Conservation (phyloP, 176 grass and related monocot genomes). For the Avena eriantha region DNA sequence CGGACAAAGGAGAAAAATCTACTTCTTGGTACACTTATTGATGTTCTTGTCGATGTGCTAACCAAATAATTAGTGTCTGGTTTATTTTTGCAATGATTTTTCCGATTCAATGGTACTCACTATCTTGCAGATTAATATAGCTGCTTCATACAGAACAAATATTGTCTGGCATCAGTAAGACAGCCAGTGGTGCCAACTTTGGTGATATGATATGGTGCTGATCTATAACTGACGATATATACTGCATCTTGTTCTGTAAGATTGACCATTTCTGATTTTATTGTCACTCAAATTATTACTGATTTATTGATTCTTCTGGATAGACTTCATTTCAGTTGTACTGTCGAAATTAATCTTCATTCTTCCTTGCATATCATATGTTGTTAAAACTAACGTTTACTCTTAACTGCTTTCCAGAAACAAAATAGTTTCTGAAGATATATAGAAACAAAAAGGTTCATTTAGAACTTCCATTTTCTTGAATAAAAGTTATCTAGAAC, state of each 20-base stretch:
- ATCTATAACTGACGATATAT: constrained; percentile 25
- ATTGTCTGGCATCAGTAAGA: constrained; percentile 19
- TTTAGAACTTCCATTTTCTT: constrained; percentile 7
- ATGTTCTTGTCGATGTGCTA: constrained; percentile 37
- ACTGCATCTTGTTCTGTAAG: constrained; percentile 31
- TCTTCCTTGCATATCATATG: constrained; percentile 11
- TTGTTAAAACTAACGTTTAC: constrained; percentile 1
- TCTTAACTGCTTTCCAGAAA: background rate
- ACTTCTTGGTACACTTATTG: constrained; percentile 44
- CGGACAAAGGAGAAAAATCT: constrained; percentile 34
- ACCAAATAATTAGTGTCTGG: constrained; percentile 32
- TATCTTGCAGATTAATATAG: constrained; percentile 34
- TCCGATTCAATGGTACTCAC: constrained; percentile 8
- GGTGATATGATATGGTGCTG: constrained; percentile 38
- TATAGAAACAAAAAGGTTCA: background rate
- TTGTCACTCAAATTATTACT: background rate
- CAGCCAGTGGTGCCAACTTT: constrained; percentile 14
- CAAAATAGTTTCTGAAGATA: constrained; percentile 27
- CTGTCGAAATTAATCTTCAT: constrained; percentile 11
- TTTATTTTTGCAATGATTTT: constrained; percentile 39
- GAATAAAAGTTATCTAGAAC: constrained; percentile 27
- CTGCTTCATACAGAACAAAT: background rate
- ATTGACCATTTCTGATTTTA: background rate
- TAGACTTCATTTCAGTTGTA: constrained; percentile 1
- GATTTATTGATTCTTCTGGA: constrained; percentile 14